Evolutionary conservation across 306 rosid species (phyloP), one percentile per base, ranked within the genome.

Genomic region (Trifolium subterraneum): DNA sequence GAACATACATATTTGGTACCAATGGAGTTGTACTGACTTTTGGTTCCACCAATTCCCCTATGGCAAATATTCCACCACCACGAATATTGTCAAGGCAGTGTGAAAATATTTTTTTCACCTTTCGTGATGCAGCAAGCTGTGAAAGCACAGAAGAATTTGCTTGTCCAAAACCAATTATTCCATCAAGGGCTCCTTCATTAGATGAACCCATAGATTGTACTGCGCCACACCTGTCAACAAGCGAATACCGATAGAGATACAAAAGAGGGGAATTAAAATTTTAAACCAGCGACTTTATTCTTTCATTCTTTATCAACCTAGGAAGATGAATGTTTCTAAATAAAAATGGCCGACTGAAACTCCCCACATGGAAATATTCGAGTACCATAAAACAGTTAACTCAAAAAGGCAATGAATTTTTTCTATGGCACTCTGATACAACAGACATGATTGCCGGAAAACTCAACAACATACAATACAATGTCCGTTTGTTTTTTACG

Each of bases 91-190:
- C 97, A 83, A 95, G 92, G 84, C 99, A 95, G 80, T 95, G 99
- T 10, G 99, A 85, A 87, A 95, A 92, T 79, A 85, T 68, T 68
- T 82, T 92, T 84, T 85, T 95, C 79, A 90, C 97, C 80, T 87
- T 95, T 83, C 93, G 91, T 44, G 92, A 80, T 42, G 87, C 80
- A 81, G 97, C 93, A 62, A 95, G 96, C 86, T 95, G 99, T 25
- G 98, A 95, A 76, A 92, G 83, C 73, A 90, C 86, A 19, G 99
- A 95, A 22, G 98, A 79, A 85, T 95, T 92, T 51, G 97, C 85
- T 87, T 95, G 99, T 79, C 99, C 99, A 73, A 95, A 95, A 86
- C 98, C 99, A 76, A 95, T 55, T 83, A 95, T 85, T 71, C 99
- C 98, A 61, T 90, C 97, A 62, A 92, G 87, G 10, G 96, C 97